Base-by-base conservation (phyloP, 2,329 filamentous ascomycete species). In the Alternaria arborescens region DNA sequence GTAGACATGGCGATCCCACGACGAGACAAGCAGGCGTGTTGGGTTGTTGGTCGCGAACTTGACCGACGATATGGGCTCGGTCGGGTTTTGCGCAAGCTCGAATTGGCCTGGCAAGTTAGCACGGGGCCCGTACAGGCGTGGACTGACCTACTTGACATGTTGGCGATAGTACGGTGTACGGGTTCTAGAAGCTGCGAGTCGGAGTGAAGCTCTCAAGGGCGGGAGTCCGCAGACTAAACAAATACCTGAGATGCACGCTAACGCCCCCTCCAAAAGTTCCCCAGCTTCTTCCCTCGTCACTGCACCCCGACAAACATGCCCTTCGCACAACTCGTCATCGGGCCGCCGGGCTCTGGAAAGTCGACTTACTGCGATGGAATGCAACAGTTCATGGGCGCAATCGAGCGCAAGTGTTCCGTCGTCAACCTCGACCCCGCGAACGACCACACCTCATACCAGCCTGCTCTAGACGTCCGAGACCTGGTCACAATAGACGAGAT, bases 351-450 rank as follows among this genome's bases (percentile, higher is more conserved):
- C 72, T 89, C 93, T 30, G 95, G 95, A 62, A 99, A 99, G 82
- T 97, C 93, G 67, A 99, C 95, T 8, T 97, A 97, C 78, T 98
- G 94, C 84, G 93, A 98, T 88, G 95, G 95, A 76, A 97, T 99
- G 91, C 92, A 97, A 76, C 95, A 99, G 82, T 99, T 99, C 82
- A 91, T 98, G 85, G 90, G 90, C 67, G 94, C 95, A 65, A 97
- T 99, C 77, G 93, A 94, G 62, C 91, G 95, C 58, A 94, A 96
- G 79, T 97, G 93, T 83, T 96, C 93, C 16, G 89, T 98, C 38
- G 92, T 97, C 60, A 99, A 99, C 77, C 89, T 99, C 67, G 95
- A 99, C 80, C 95, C 95, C 26, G 95, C 95, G 55, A 99, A 99
- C 83, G 94, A 98, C 74, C 89, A 90, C 61, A 95, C 93, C 1